Conservation (phyloP, 768 basidiomycete species). For the Serendipita sp. region DNA sequence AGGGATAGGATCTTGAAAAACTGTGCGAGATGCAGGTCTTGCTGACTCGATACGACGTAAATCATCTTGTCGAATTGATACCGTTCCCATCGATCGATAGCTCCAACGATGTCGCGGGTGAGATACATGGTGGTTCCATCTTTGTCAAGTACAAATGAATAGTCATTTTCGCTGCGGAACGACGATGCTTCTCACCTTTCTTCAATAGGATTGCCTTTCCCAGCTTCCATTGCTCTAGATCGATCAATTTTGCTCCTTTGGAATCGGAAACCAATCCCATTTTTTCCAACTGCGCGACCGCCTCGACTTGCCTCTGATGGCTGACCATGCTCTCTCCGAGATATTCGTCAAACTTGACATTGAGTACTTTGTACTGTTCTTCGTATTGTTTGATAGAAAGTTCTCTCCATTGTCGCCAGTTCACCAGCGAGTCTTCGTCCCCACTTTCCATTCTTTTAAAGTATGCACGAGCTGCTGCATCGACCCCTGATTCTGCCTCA, state of each 20-base stretch:
- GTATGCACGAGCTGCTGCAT: conserved; percentile 62
- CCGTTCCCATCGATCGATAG: conserved; percentile 80
- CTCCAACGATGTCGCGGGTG: conserved; percentile 89
- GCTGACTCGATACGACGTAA: conserved; percentile 78
- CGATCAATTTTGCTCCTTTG: conserved; percentile 73
- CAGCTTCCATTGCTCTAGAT: conserved; percentile 80
- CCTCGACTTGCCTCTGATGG: conserved; percentile 55
- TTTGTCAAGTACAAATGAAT: conserved; percentile 21
- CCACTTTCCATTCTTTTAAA: conserved; percentile 95
- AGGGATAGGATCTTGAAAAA: conserved; percentile 87
- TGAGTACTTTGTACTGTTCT: conserved; percentile 75
- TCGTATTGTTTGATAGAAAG: conserved; percentile 80
- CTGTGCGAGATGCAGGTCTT: conserved; percentile 77
- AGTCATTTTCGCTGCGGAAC: neutral
- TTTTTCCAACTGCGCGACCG: conserved; percentile 49
- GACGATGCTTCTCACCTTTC: conserved; percentile 44
- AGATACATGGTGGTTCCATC: conserved; percentile 91
- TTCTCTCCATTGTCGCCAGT: conserved; percentile 90
- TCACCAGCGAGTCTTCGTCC: conserved; percentile 62
- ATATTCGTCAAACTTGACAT: conserved; percentile 84
- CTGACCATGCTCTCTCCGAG: conserved; percentile 77
- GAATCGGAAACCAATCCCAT: conserved; percentile 59
- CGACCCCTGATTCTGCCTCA: conserved; percentile 27
- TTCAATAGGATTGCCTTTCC: conserved; percentile 85
- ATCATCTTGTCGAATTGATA: conserved; percentile 89